Conservation (phyloP, 768 basidiomycete genomes). For the Agrocybe chaxingu region DNA sequence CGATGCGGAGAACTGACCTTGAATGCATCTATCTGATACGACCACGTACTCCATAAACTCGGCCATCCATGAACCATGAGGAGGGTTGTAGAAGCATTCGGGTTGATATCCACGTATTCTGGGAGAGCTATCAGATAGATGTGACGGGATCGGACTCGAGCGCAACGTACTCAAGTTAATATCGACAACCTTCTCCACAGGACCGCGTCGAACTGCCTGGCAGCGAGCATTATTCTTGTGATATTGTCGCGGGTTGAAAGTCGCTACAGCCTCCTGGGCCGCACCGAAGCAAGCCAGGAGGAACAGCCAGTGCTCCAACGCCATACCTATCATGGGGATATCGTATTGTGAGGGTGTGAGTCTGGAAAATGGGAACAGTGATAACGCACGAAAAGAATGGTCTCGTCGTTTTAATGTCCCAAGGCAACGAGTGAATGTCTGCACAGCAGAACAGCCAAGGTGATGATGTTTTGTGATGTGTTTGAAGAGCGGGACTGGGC, state of each 20-base stretch:
- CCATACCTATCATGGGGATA: conserved; percentile 2
- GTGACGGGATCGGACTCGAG: background rate
- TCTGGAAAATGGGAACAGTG: too few species aligned
- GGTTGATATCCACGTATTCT: conserved; percentile 66
- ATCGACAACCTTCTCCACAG: conserved; percentile 27
- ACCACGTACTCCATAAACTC: conserved; percentile 73
- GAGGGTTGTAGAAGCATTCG: conserved; percentile 45
- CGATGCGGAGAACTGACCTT: conserved; percentile 32
- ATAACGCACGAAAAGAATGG: too few species aligned
- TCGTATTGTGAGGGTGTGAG: background rate
- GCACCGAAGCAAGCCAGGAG: background rate
- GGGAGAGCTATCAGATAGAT: background rate
- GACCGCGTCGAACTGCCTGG: conserved; percentile 35
- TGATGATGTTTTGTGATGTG: too few species aligned
- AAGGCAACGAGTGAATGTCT: too few species aligned
- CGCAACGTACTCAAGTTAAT: conserved; percentile 43
- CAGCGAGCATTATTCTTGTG: conserved; percentile 33
- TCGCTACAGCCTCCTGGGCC: conserved; percentile 3
- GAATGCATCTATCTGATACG: conserved; percentile 66
- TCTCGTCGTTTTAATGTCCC: too few species aligned
- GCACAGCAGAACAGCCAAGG: too few species aligned
- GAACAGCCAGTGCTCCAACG: conserved; percentile 4
- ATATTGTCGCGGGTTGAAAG: conserved; percentile 39
- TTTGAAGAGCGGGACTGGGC: too few species aligned
- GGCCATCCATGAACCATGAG: conserved; percentile 82